These are phyloP conservation scores for Kodamaea nitidulidarum DNA, from an alignment of 805 yeast species.

Conservation along the genomic window DNA sequence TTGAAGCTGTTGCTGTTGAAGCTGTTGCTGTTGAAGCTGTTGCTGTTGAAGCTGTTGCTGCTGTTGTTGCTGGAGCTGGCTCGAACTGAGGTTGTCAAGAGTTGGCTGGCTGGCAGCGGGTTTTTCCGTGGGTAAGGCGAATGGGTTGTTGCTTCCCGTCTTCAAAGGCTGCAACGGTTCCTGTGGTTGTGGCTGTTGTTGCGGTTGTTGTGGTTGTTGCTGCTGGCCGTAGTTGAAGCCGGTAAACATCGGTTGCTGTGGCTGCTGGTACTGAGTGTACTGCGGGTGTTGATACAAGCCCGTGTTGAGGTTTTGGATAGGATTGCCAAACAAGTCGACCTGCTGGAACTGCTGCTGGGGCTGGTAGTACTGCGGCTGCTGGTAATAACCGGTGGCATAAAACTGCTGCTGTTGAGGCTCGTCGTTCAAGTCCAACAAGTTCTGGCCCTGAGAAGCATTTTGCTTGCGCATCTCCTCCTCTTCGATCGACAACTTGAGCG, in stretches of 20 bases:
- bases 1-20: constrained; percentile 24
- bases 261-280: constrained; percentile 18
- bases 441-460: constrained; percentile 38
- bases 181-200: constrained; percentile 26
- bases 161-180: constrained; percentile 48
- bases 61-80: constrained; percentile 25
- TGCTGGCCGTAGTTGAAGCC: constrained; percentile 30
- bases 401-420: constrained; percentile 29
- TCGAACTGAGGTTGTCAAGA: constrained; percentile 28
- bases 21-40: constrained; percentile 21
- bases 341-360: constrained; percentile 16
- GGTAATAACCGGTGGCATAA: constrained; percentile 25
- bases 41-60: constrained; percentile 8
- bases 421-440: constrained; percentile 53
- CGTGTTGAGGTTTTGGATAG: constrained; percentile 49
- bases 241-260: constrained; percentile 27
- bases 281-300: constrained; percentile 3
- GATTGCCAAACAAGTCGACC: constrained; percentile 57
- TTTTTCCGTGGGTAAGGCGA: constrained; percentile 42
- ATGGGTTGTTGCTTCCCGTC: constrained; percentile 78
- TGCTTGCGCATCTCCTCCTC: constrained; percentile 66
- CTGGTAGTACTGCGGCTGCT: constrained; percentile 9
- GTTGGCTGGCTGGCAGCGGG: constrained; percentile 19
- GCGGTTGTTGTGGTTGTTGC: constrained; percentile 21
- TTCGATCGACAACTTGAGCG: constrained; percentile 67